Base-by-base conservation (phyloP, 129 eudicot species). In the Solidago caesia region DNA sequence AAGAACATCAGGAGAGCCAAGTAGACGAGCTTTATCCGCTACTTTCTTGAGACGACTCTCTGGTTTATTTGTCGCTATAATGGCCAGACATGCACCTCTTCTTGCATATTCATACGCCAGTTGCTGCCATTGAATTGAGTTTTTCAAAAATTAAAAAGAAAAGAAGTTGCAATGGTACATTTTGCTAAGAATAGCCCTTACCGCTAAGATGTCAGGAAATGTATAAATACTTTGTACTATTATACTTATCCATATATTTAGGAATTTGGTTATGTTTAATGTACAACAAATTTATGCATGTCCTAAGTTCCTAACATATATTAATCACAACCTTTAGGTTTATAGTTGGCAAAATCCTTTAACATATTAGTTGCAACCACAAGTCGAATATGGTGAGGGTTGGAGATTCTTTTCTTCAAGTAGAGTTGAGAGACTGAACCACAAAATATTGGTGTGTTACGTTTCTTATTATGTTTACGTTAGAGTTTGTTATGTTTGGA, bases 1-100 rank as follows among this genome's bases (percentile, higher is more conserved):
- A 51, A 80, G 60, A 16, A 81, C 87, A 14, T 85, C 79, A 9
- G 84, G 89, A 53, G 87, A 80, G 52, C 87, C 85, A n/a, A 79
- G 79, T 58, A 62, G 70, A 11, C 79, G 82, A 39, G 87, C 82
- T n/a, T n/a, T 42, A 12, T 73, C 68, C 1, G 89, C 87, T 45
- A 85, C 85, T 62, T 85, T 45, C 26, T 75, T 78, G 1, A 82
- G 87, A 14, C 72, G 82, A 47, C 77, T 69, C 12, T 73, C 74
- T 15, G 64, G 56, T 73, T 85, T 78, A 75, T 80, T 69, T 64
- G 78, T 82, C 0, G 87, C 73, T 10, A 68, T 69, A 39, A 85
- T 64, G 4, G 73, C 85, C 46, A 85, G 48, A 46, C 44, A 49
- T 26, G 83, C 87, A 45, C 89, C 87, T 64, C 79, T 52, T 71